Base-by-base conservation (phyloP, 139 green algal genomes). In the Desmodesmus armatus region DNA sequence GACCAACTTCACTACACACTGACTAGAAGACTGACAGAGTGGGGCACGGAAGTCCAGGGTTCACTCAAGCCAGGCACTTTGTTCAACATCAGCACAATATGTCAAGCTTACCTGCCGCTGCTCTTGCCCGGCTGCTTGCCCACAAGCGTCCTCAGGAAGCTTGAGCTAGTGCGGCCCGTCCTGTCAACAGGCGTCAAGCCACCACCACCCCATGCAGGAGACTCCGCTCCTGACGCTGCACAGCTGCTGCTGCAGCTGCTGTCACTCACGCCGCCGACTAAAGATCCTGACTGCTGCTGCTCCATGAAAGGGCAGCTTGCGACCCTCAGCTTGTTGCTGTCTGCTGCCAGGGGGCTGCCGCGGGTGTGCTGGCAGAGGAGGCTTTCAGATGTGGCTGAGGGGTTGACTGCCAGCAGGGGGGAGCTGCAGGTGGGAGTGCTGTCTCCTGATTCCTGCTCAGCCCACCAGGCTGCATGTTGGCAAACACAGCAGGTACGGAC, bases 191-290 rank as follows among this genome's bases (percentile, higher is more conserved):
- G n/a, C n/a, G n/a, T n/a, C n/a, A n/a, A n/a, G n/a, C n/a, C n/a
- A n/a, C n/a, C n/a, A n/a, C n/a, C n/a, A n/a, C n/a, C n/a, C n/a
- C n/a, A n/a, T n/a, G n/a, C n/a, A n/a, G n/a, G n/a, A n/a, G n/a
- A n/a, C n/a, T n/a, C n/a, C n/a, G n/a, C n/a, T n/a, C n/a, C n/a
- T n/a, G n/a, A n/a, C n/a, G n/a, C n/a, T n/a, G n/a, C n/a, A 55
- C 47, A 55, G 47, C 13, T 74, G 65, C 65, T 44, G 65, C 65
- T 74, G 65, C 65, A 44, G 29, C 13, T 74, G 65, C 27, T 41
- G n/a, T 25, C 31, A n/a, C 43, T 37, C 70, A 23, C 43, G 72
- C 43, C 39, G 29, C 72, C 33, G n/a, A 80, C 25, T 65, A 35
- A 27, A n/a, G 33, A 29, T 13, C 72, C 47, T 25, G 44, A 33